These are phyloP conservation scores for Penicillium soppii DNA, from an alignment of 495 filamentous ascomycete species.

Conservation along the genomic window DNA sequence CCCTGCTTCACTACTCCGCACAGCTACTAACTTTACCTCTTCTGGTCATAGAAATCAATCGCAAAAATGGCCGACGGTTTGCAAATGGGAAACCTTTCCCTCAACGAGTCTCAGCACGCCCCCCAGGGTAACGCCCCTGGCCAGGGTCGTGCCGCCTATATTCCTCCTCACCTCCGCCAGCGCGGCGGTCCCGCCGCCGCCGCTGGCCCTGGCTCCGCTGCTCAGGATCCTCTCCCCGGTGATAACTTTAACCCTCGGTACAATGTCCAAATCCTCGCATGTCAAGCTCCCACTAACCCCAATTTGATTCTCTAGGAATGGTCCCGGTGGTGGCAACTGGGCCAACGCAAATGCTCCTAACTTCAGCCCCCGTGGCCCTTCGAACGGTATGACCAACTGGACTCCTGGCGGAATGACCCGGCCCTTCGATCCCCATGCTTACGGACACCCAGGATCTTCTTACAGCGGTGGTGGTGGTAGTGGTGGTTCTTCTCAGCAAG, in stretches of 20 bases:
- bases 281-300: slow-evolving; percentile 4
- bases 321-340: slow-evolving; percentile 67
- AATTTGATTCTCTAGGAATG: slow-evolving; percentile 19
- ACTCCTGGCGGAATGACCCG: slow-evolving; percentile 36
- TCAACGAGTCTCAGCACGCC: slow-evolving; percentile 73
- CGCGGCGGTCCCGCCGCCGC: slow-evolving; percentile 8
- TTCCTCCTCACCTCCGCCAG: slow-evolving; percentile 88
- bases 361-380: slow-evolving; percentile 61
- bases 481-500: slow-evolving; percentile 38
- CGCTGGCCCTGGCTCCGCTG: slow-evolving; percentile 42
- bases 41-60: slow-evolving; percentile 21
- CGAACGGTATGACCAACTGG: slow-evolving; percentile 46
- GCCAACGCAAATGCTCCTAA: slow-evolving; percentile 63
- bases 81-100: slow-evolving; percentile 81
- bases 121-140: slow-evolving; percentile 35
- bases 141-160: slow-evolving; percentile 74
- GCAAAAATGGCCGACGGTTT: slow-evolving; percentile 91
- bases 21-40: slow-evolving; percentile 18
- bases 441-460: slow-evolving; percentile 60
- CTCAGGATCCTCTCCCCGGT: slow-evolving; percentile 38
- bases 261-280: slow-evolving; percentile 4
- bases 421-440: slow-evolving; percentile 65
- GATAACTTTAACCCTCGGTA: slow-evolving; percentile 43
- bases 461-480: slow-evolving; percentile 51
- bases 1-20: slow-evolving; percentile 1